phyloP scores from a whole-genome alignment of 2,329 filamentous ascomycete species.

The Chrysoporthe austroafricana region DNA sequence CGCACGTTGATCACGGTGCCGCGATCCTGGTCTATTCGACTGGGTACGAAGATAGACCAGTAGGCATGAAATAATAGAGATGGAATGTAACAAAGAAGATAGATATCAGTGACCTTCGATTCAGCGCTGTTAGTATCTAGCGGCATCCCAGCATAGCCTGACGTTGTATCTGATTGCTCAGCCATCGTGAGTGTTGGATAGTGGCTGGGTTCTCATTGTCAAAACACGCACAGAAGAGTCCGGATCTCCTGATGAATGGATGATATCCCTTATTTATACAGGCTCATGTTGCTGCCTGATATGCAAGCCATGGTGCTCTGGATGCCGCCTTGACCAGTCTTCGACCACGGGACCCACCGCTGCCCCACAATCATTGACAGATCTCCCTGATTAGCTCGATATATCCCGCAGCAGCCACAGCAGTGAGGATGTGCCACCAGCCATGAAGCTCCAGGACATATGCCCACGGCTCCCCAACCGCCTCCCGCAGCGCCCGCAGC shows the following conservation, averaged over 20 bases:
- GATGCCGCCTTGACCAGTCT: no score
- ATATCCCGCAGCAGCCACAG: slow-evolving; percentile 52
- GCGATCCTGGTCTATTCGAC: neutral
- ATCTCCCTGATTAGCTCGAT: slow-evolving; percentile 42
- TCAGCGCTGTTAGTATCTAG: no score
- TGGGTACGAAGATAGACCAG: slow-evolving; percentile 17
- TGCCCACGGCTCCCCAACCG: slow-evolving; percentile 57
- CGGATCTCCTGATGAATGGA: no score
- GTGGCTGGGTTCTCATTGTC: no score
- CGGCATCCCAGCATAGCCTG: no score
- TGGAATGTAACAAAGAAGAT: slow-evolving; percentile 21
- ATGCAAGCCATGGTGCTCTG: neutral
- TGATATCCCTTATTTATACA: neutral
- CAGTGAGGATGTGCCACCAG: slow-evolving; percentile 68
- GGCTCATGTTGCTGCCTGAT: slow-evolving; percentile 11
- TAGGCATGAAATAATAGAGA: slow-evolving; percentile 22
- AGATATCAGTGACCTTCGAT: neutral
- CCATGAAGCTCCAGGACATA: slow-evolving; percentile 63
- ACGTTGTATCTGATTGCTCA: no score
- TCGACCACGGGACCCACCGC: neutral
- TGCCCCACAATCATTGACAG: neutral
- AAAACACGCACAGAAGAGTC: no score
- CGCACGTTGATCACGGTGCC: slow-evolving; percentile 21
- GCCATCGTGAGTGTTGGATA: no score
- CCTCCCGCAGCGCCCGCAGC: slow-evolving; percentile 49